Conservation (phyloP, 2,329 filamentous ascomycete genomes). For the Penicillium sp. region DNA sequence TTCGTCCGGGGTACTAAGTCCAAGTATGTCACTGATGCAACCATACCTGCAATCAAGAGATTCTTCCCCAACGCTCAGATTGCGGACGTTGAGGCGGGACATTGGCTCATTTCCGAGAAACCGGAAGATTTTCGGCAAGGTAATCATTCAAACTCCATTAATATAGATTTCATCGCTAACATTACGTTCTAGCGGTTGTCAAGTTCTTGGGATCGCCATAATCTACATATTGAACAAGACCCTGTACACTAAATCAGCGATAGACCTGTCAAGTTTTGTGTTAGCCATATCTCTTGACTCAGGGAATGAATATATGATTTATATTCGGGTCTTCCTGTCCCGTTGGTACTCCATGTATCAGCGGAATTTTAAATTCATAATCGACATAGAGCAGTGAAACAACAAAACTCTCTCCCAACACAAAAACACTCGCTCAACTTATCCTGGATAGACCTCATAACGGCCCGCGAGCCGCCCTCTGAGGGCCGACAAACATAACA, state of each 20-base stretch:
- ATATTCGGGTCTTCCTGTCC: neutral
- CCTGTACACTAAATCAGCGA: neutral
- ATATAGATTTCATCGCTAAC: conserved; percentile 10
- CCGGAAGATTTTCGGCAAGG: conserved; percentile 44
- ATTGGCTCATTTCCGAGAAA: conserved; percentile 48
- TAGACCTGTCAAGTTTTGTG: neutral
- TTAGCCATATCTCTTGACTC: neutral
- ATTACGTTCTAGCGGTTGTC: conserved; percentile 29
- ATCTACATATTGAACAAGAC: neutral
- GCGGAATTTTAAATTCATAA: neutral
- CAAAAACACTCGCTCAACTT: too few relatives aligned
- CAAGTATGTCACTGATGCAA: conserved; percentile 42
- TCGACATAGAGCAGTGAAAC: too few relatives aligned
- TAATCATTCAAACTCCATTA: conserved; percentile 11
- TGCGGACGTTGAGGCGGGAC: conserved; percentile 43
- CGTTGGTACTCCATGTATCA: neutral
- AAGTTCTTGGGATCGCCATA: conserved; percentile 31
- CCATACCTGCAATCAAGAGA: conserved; percentile 39
- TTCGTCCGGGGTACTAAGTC: conserved; percentile 60
- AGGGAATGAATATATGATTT: neutral
- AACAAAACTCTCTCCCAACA: too few relatives aligned
- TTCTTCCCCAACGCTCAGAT: conserved; percentile 45
- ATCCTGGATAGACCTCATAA: too few relatives aligned
- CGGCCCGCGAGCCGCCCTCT: too few relatives aligned
- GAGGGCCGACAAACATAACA: too few relatives aligned